Evolutionary conservation across 805 yeast genomes (phyloP), one percentile per base, ranked within the genome.

Genomic region (Saccharomycopsis fodiens): DNA sequence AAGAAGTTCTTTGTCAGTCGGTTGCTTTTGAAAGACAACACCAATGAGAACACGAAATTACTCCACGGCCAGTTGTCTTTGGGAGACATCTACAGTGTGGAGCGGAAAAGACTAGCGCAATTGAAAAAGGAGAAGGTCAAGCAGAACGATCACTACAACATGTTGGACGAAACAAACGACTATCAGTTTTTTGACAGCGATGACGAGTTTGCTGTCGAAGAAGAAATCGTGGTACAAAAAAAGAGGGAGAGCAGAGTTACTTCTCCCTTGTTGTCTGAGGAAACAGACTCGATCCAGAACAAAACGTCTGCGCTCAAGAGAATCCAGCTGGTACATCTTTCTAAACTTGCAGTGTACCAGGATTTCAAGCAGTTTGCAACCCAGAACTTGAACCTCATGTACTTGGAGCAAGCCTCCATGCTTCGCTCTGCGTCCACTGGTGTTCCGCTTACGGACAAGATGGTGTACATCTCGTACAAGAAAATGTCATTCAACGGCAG

Each of bases 381-480:
- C 35, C 46, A 45, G 30, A 35, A 45, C 23, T 45, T 46, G 20
- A 48, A 48, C 32, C 38, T 51, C 32, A 31, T 51, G 34, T 51
- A 37, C 17, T 37, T 42, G 5, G 52, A 51, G 25, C 54, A 51
- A 32, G 42, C 17, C 27, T 44, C 42, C 12, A 45, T 48, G 50
- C 32, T 51, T 12, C 32, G 50, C 3, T 29, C 45, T 21, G 31
- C 50, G 4, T 40, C 47, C n/a, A 45, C 52, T 4, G 17, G 44
- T 13, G 41, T 43, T 13, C 44, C 35, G 30, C 20, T 51, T 10
- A 39, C 48, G 6, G 45, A 47, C 21, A 51, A 48, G 35, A 45
- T 51, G 44, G 49, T 45, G 13, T 48, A 38, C 39, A 46, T 51
- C 31, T 52, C 54, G 13, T 51, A 51, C 23, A 51, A 51, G 27